Conservation (phyloP, 257 asterid species). For the Ilex aquifolium region DNA sequence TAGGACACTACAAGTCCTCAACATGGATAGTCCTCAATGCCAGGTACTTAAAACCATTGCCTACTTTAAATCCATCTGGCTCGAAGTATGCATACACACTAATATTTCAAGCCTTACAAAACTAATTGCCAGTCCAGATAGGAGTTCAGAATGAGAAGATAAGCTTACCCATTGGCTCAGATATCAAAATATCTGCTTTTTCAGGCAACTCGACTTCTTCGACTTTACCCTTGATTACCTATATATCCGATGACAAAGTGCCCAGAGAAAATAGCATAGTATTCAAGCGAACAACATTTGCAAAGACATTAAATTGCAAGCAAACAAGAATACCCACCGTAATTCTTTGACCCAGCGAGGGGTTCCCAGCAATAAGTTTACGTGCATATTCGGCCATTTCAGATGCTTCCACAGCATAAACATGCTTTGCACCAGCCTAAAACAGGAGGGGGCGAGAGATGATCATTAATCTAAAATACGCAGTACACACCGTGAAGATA, state of each 20-base stretch:
- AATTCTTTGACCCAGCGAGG: conserved; percentile 61
- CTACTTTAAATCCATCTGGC: neutral
- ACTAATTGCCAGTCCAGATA: neutral
- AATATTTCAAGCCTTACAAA: neutral
- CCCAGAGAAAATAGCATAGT: conserved; percentile 7
- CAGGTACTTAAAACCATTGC: neutral
- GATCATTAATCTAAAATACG: conserved; percentile 5
- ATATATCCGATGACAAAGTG: conserved; percentile 16
- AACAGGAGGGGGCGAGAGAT: conserved; percentile 3
- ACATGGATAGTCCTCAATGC: neutral
- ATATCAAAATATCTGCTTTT: conserved; percentile 91
- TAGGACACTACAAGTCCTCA: no score
- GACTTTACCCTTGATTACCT: conserved; percentile 96
- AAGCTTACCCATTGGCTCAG: conserved; percentile 97
- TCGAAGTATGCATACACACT: neutral
- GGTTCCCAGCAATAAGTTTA: conserved; percentile 86
- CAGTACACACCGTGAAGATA: neutral
- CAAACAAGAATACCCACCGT: conserved; percentile 48
- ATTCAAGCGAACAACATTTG: conserved; percentile 4
- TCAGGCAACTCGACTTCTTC: conserved; percentile 94
- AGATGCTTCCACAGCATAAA: conserved; percentile 99
- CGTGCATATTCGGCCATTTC: conserved; percentile 96
- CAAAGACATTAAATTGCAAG: conserved; percentile 3
- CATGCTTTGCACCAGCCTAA: conserved; percentile 97
- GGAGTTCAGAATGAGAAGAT: conserved; percentile 2